These are phyloP conservation scores for Umbelopsis vinacea DNA, from an alignment of 192 early-diverging fungal species.

Conservation along the genomic window DNA sequence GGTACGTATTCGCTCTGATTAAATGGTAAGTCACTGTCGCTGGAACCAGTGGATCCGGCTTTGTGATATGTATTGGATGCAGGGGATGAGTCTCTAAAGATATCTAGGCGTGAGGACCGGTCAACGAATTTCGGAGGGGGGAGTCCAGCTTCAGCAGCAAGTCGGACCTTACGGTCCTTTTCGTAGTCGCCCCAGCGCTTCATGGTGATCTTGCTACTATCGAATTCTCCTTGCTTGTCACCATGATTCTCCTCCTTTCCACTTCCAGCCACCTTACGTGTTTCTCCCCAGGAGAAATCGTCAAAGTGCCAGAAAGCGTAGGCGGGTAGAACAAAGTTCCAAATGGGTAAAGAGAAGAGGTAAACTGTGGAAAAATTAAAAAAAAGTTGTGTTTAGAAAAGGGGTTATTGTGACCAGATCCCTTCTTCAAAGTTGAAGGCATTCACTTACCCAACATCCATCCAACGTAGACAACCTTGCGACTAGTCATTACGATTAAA, in stretches of 20 bases:
- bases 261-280: slow-evolving; percentile 58
- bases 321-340: slow-evolving; percentile 75
- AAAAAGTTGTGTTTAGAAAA: slow-evolving; percentile 27
- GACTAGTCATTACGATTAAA: slow-evolving; percentile 74
- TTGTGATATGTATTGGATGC: slow-evolving; percentile 18
- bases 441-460: slow-evolving; percentile 67
- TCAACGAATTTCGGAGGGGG: slow-evolving; percentile 31
- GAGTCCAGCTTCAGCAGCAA: slow-evolving; percentile 21
- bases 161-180: slow-evolving; percentile 33
- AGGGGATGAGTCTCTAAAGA: slow-evolving; percentile 26
- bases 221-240: slow-evolving; percentile 75
- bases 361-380: slow-evolving; percentile 42
- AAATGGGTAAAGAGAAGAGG: slow-evolving; percentile 69
- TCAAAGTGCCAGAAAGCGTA: slow-evolving; percentile 88
- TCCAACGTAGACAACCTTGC: slow-evolving; percentile 68
- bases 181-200: slow-evolving; percentile 72
- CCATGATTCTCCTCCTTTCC: slow-evolving; percentile 64
- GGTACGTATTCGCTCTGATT: slow-evolving; percentile 21
- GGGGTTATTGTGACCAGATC: slow-evolving; percentile 32
- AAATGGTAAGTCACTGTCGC: slow-evolving; percentile 32
- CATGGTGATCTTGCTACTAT: slow-evolving; percentile 74
- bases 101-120: slow-evolving; percentile 24
- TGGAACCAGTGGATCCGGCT: slow-evolving; percentile 37
- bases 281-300: slow-evolving; percentile 80
- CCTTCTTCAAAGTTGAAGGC: too few relatives aligned